These are phyloP conservation scores for Pyrenophora graminea DNA, from an alignment of 2,329 filamentous ascomycete species.

Conservation along the genomic window DNA sequence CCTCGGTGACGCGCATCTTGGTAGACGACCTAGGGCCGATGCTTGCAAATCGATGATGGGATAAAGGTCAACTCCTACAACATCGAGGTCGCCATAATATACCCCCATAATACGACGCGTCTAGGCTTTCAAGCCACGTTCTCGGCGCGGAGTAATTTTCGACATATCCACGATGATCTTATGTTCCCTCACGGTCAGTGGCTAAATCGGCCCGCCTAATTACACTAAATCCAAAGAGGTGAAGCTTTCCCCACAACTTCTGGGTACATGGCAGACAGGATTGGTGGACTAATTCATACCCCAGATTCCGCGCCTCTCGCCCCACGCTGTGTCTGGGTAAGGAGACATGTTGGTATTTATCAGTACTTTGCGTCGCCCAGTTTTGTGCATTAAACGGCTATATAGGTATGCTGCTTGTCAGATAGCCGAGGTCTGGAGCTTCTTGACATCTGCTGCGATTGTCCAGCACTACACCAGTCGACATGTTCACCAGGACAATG, in stretches of 20 bases:
- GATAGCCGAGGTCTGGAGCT: no score
- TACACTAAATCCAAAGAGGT: slow-evolving; percentile 21
- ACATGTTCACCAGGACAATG: no score
- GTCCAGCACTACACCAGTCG: no score
- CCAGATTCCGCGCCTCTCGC: slow-evolving; percentile 7
- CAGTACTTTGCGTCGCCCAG: background rate
- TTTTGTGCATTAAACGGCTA: background rate
- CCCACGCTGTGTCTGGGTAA: slow-evolving; percentile 1
- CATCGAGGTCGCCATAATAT: slow-evolving; percentile 19
- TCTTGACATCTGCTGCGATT: no score
- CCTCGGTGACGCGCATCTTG: slow-evolving; percentile 34
- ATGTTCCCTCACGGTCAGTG: slow-evolving; percentile 20
- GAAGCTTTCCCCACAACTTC: slow-evolving; percentile 18
- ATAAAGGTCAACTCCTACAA: slow-evolving; percentile 1
- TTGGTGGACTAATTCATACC: slow-evolving; percentile 31
- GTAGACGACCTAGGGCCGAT: background rate
- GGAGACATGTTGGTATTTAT: background rate
- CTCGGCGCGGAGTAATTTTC: slow-evolving; percentile 22
- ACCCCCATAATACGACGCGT: slow-evolving; percentile 20
- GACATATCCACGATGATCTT: slow-evolving; percentile 18
- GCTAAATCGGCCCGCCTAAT: slow-evolving; percentile 9
- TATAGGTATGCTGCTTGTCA: no score
- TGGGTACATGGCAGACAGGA: slow-evolving; percentile 16
- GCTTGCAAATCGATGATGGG: background rate
- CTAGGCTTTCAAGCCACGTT: slow-evolving; percentile 12